Evolutionary conservation across 169 alveolate species (phyloP).

Genomic region (Amoebophrya sp.): DNA sequence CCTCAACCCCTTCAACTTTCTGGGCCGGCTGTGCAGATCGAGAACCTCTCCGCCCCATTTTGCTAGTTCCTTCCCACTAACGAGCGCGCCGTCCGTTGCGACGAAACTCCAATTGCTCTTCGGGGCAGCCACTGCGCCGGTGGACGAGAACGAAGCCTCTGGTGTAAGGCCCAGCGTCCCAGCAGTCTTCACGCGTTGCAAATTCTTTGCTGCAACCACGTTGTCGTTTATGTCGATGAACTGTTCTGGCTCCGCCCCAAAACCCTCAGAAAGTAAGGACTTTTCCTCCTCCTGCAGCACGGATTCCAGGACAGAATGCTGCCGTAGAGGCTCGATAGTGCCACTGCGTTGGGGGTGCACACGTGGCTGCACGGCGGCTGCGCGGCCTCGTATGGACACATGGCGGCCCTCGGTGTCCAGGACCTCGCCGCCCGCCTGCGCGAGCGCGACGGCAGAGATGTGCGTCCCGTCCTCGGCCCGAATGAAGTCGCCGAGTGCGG

Average conservation of each 20-base stretch:
- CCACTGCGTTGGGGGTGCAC: neutral
- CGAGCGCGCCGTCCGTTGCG: neutral
- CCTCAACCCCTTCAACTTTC: neutral
- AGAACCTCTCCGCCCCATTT: neutral
- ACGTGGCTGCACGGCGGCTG: neutral
- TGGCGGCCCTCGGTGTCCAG: neutral
- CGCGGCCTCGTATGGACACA: neutral
- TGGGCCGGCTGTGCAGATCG: neutral
- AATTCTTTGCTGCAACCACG: neutral
- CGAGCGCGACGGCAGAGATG: neutral
- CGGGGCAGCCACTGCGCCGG: too few species aligned
- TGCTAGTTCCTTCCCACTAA: neutral
- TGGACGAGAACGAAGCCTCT: too few species aligned
- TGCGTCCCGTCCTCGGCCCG: neutral
- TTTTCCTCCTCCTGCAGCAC: too few species aligned
- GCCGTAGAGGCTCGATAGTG: too few species aligned
- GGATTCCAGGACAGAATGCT: too few species aligned
- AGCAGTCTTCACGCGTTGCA: too few species aligned
- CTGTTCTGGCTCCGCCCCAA: neutral
- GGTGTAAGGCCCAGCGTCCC: too few species aligned
- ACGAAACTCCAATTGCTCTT: neutral
- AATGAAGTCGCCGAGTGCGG: neutral
- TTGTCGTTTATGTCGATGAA: neutral
- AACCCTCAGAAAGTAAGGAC: too few species aligned
- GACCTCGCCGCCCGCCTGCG: neutral